Evolutionary conservation across 148 eudicot species (phyloP).

Genomic region (Chenopodium formosanum): DNA sequence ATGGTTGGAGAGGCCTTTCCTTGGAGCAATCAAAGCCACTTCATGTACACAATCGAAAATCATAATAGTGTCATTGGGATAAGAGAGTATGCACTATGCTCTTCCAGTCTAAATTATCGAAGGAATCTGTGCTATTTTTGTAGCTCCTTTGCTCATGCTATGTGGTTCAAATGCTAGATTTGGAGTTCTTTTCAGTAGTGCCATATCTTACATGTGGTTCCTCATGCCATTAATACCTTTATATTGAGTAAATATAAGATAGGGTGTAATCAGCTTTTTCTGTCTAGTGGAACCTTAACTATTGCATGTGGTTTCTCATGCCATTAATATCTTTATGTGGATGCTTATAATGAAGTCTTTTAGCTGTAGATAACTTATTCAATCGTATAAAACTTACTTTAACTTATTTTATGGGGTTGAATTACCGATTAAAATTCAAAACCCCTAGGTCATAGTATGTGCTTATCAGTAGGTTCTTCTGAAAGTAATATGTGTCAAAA

Average conservation of each 20-base stretch:
- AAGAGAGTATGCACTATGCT: slow-evolving; percentile 74
- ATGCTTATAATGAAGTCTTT: background rate
- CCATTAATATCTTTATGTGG: too few relatives aligned
- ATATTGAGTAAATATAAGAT: background rate
- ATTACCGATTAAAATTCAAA: too few relatives aligned
- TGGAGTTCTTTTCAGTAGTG: background rate
- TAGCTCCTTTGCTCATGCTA: background rate
- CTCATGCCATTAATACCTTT: background rate
- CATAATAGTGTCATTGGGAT: slow-evolving; percentile 96
- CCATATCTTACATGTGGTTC: background rate
- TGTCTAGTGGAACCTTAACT: background rate
- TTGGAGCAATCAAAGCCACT: slow-evolving; percentile 80
- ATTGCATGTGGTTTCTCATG: too few relatives aligned
- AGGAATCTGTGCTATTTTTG: background rate
- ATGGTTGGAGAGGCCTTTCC: slow-evolving; percentile 96
- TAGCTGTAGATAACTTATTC: background rate
- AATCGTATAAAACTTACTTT: background rate
- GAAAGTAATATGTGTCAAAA: background rate
- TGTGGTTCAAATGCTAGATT: background rate
- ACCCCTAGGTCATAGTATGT: background rate
- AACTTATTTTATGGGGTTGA: background rate
- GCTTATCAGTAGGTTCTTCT: background rate
- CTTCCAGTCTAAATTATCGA: background rate
- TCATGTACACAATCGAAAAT: slow-evolving; percentile 91
- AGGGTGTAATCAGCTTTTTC: background rate